Percentiles rank a stretch among this genome's conserved stretches.
These are phyloP conservation scores for Globisporangium abappressorium DNA, from an alignment of 352 stramenopile genomes.

Conservation along the genomic window DNA sequence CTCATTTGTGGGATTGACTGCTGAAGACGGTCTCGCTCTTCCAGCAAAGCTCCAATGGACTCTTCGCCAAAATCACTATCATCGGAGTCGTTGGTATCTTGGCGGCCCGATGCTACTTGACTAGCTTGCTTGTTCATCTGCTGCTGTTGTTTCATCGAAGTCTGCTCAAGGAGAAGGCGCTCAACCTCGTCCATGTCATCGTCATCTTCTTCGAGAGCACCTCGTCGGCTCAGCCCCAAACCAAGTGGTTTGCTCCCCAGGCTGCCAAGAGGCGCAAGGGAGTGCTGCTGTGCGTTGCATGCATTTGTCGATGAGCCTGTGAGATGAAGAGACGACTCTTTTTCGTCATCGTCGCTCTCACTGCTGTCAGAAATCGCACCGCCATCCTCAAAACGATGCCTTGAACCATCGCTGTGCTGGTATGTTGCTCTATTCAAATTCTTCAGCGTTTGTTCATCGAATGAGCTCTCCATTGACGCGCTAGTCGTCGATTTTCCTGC, in stretches of 20 bases:
- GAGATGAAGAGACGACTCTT: neutral
- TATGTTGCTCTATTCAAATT: neutral
- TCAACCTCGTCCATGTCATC: conserved; percentile 16
- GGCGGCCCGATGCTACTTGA: neutral
- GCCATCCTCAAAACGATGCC: neutral
- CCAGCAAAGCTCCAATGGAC: conserved; percentile 9
- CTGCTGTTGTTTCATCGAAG: conserved; percentile 16
- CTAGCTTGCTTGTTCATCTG: neutral
- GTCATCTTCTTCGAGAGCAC: conserved; percentile 15
- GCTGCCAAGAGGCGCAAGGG: too few relatives aligned
- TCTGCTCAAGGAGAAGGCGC: conserved; percentile 3
- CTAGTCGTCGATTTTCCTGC: neutral
- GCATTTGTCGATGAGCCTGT: too few relatives aligned
- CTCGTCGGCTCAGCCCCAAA: too few relatives aligned
- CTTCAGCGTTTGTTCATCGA: neutral
- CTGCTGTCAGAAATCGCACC: conserved; percentile 7
- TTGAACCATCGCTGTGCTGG: neutral
- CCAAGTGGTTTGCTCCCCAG: too few relatives aligned
- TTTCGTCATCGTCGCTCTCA: neutral
- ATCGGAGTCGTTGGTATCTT: neutral
- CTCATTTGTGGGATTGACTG: neutral
- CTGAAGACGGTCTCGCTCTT: neutral
- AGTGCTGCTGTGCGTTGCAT: too few relatives aligned
- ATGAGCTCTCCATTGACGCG: neutral
- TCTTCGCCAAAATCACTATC: conserved; percentile 23